A percentile compares a stretch with the other conserved stretches of the same genome.
phyloP scores from a whole-genome alignment of 257 asterid genomes.

The Mentha longifolia region DNA sequence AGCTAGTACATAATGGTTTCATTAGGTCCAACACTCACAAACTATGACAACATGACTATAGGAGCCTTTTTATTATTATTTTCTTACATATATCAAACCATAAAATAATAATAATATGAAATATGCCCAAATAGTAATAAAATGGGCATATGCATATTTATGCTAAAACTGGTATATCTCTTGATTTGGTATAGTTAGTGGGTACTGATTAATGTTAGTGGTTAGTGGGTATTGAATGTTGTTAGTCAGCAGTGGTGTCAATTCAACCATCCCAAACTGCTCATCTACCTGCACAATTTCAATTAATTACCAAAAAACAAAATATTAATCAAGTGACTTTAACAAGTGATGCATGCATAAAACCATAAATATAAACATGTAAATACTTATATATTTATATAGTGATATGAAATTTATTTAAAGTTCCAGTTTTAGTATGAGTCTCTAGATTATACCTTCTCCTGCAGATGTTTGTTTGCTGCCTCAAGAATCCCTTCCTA shows the following conservation, averaged over 20 bases:
- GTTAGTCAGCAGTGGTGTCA: slow-evolving; percentile 50
- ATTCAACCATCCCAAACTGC: slow-evolving; percentile 55
- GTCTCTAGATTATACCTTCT: slow-evolving; percentile 46
- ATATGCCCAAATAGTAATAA: slow-evolving; percentile 24
- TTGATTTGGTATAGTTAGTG: slow-evolving; percentile 52
- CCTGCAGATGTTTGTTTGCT: slow-evolving; percentile 80
- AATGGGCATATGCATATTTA: slow-evolving; percentile 18
- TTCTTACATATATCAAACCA: slow-evolving; percentile 29
- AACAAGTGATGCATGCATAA: not conserved
- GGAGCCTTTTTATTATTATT: slow-evolving; percentile 13
- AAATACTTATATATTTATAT: not conserved
- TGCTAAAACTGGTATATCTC: slow-evolving; percentile 47
- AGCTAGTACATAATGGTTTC: slow-evolving; percentile 14
- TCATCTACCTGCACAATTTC: slow-evolving; percentile 64
- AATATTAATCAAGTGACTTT: not conserved
- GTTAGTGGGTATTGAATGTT: slow-evolving; percentile 51
- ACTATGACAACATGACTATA: not conserved
- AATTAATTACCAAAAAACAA: not conserved
- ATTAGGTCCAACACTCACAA: slow-evolving; percentile 13
- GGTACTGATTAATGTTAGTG: slow-evolving; percentile 45
- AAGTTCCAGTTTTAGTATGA: not conserved
- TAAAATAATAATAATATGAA: not conserved
- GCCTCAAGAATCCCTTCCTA: slow-evolving; percentile 86
- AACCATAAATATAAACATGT: not conserved
- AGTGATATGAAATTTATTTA: not conserved